Evolutionary conservation across 169 alveolate species (phyloP).

Genomic region (Cryptosporidium baileyi): DNA sequence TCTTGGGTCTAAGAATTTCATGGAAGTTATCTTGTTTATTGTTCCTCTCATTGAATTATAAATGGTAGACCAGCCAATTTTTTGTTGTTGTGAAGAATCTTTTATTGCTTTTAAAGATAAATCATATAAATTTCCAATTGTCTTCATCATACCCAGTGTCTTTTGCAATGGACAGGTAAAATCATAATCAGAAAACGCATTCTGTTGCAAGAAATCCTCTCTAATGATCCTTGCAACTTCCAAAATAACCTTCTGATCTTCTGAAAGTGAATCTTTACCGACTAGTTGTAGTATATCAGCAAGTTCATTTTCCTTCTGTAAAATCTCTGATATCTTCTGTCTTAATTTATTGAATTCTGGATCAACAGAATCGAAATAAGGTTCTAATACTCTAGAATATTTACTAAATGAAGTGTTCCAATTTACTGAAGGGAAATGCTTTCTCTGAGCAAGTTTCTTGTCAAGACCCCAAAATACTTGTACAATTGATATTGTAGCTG

Average conservation of each 20-base stretch:
- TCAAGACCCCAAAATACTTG: slow-evolving; percentile 99
- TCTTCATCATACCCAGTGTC: slow-evolving; percentile 97
- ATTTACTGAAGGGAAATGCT: slow-evolving; percentile 98
- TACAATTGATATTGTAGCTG: slow-evolving; percentile 96
- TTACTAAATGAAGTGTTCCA: slow-evolving; percentile 97
- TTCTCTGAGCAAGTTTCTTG: slow-evolving; percentile 98
- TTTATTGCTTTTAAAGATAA: slow-evolving; percentile 88
- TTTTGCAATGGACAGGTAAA: slow-evolving; percentile 95
- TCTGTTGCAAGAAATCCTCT: slow-evolving; percentile 97
- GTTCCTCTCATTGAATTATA: slow-evolving; percentile 88
- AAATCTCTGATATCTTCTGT: slow-evolving; percentile 89
- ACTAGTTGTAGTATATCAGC: slow-evolving; percentile 97
- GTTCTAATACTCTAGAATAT: slow-evolving; percentile 93
- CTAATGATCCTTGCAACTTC: slow-evolving; percentile 96
- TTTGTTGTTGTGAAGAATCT: slow-evolving; percentile 83
- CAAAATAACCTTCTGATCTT: slow-evolving; percentile 89
- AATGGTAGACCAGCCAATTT: slow-evolving; percentile 92
- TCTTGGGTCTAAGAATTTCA: slow-evolving; percentile 90
- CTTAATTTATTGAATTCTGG: slow-evolving; percentile 91
- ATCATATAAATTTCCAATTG: slow-evolving; percentile 92
- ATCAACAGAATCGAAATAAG: slow-evolving; percentile 91
- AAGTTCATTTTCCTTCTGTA: slow-evolving; percentile 95
- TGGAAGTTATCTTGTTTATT: slow-evolving; percentile 86
- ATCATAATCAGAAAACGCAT: slow-evolving; percentile 97
- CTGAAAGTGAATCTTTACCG: slow-evolving; percentile 98